Conservation (phyloP, 495 filamentous ascomycete genomes). For the Penicillium salamii region DNA sequence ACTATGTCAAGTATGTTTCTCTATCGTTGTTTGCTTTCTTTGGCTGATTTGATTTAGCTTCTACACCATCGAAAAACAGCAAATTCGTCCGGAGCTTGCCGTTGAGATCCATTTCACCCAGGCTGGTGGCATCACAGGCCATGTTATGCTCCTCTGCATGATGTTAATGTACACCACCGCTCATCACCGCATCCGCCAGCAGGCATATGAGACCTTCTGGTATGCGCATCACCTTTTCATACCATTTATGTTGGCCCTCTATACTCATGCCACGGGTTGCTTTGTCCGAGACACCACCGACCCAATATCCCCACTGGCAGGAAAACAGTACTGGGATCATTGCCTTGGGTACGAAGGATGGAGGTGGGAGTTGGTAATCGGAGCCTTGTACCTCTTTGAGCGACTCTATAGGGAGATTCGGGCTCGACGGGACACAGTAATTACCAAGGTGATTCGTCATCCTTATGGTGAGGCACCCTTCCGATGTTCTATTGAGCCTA, state of each 20-base stretch:
- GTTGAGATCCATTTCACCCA: constrained; percentile 92
- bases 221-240: constrained; percentile 98
- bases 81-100: constrained; percentile 76
- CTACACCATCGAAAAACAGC: constrained; percentile 87
- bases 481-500: not conserved
- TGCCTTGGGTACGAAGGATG: constrained; percentile 96
- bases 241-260: constrained; percentile 88
- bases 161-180: constrained; percentile 97
- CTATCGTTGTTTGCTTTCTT: not conserved
- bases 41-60: constrained; percentile 59
- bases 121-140: constrained; percentile 88
- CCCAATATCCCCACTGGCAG: constrained; percentile 81
- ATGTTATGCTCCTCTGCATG: constrained; percentile 99
- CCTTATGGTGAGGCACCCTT: constrained; percentile 72
- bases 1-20: constrained; percentile 87
- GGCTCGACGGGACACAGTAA: constrained; percentile 74
- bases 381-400: constrained; percentile 80
- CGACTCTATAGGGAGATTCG: constrained; percentile 91
- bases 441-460: constrained; percentile 90
- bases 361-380: constrained; percentile 94
- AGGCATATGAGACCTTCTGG: constrained; percentile 98
- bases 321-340: constrained; percentile 78
- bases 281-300: constrained; percentile 79
- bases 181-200: constrained; percentile 88
- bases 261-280: constrained; percentile 93